Evolutionary conservation across 768 basidiomycete genomes (phyloP), one percentile per base, ranked within the genome.

Genomic region (Chlorophyllum brunneum): DNA sequence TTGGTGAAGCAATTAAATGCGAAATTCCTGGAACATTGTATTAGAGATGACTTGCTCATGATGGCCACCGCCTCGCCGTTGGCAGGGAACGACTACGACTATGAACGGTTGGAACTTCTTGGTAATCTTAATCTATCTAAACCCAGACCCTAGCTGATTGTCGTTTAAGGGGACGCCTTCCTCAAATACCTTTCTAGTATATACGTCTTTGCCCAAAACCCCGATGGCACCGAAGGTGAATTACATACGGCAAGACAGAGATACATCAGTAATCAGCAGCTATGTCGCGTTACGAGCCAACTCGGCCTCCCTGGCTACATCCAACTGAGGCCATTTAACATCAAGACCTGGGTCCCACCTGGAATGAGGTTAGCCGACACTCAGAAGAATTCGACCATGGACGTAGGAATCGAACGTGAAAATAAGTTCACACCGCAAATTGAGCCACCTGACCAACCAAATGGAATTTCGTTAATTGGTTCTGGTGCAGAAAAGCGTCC

Each of bases 41-140:
- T 94, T 38, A 66, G 73, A 13, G 85, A 88, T 59, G 67, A 76
- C 24, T 70, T 80, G 20, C 70, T 94, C 34, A 76, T 82, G 42
- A 70, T 75, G 33, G 88, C 92, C 8, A 71, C 91, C 34, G 83
- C 82, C 55, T 71, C 89, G 0, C 85, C 87, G 6, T 82, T 88
- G 7, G 82, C 82, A 29, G 78, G 79, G 26, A 74, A 79, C 41
- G 88, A 87, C 57, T 75, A 76, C 54, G 79, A 94, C 68, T 94
- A 94, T 65, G 89, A 95, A 67, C 82, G 92, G 30, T 69, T 92
- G 40, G 92, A 93, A 64, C 73, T 92, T 44, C 76, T 93, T 13
- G 92, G 90, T 91, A 59, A 54, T 71, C 55, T 41, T 5, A 20
- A 6, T 31, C n/a, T n/a, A 11, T 45, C 9, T 13, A 45, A 10